Evolutionary conservation across 192 early-diverging fungal species (phyloP).

Genomic region (Gonapodya prolifera): DNA sequence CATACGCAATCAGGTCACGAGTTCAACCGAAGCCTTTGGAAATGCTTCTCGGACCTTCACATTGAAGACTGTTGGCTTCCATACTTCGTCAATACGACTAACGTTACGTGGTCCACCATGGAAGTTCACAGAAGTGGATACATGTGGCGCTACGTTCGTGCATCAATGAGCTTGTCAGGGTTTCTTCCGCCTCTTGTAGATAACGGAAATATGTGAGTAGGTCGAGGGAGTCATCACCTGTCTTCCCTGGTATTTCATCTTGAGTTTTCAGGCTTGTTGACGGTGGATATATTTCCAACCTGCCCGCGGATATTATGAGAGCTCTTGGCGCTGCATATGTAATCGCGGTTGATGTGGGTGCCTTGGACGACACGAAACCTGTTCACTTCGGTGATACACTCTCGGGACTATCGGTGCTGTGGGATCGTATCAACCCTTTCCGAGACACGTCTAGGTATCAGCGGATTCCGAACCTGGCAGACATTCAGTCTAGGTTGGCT

Average conservation of each 20-base stretch:
- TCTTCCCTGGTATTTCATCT: constrained; percentile 89
- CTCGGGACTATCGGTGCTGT: constrained; percentile 74
- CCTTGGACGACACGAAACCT: constrained; percentile 84
- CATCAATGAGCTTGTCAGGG: constrained; percentile 94
- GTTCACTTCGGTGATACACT: constrained; percentile 83
- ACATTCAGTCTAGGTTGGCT: constrained; percentile 86
- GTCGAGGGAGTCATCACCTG: constrained; percentile 90
- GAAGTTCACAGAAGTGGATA: constrained; percentile 86
- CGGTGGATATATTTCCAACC: constrained; percentile 95
- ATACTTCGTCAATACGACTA: constrained; percentile 88
- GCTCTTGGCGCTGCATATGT: constrained; percentile 54
- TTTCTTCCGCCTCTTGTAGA: constrained; percentile 94
- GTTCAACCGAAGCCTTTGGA: constrained; percentile 95
- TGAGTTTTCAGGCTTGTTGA: constrained; percentile 95
- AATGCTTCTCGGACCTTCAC: constrained; percentile 78
- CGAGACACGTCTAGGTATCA: constrained; percentile 23
- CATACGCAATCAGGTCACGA: constrained; percentile 49
- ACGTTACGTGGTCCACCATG: constrained; percentile 90
- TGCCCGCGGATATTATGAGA: constrained; percentile 71
- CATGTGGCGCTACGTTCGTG: constrained; percentile 93
- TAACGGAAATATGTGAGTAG: constrained; percentile 66
- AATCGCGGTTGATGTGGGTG: constrained; percentile 90
- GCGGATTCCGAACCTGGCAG: constrained; percentile 80
- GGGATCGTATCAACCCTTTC: constrained; percentile 8
- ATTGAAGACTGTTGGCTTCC: constrained; percentile 98